These are phyloP conservation scores for Blastobotrys attinorum DNA, from an alignment of 805 yeast species.

Conservation along the genomic window DNA sequence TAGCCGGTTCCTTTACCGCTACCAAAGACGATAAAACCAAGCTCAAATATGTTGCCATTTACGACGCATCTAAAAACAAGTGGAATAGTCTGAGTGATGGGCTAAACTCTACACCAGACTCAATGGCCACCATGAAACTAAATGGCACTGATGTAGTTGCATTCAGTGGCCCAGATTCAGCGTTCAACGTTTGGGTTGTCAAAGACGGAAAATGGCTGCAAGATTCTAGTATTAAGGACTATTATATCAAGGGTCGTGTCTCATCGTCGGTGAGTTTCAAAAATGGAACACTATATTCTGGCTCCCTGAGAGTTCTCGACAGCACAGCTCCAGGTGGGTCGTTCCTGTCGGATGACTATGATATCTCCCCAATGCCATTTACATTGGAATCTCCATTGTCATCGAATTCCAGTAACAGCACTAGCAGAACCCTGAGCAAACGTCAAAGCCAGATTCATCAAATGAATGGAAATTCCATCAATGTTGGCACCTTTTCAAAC, in stretches of 20 bases:
- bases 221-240: constrained; percentile 7
- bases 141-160: constrained; percentile 23
- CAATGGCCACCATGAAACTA: constrained; percentile 15
- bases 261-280: constrained; percentile 9
- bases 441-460: not conserved
- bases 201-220: constrained; percentile 17
- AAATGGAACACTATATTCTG: constrained; percentile 19
- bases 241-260: constrained; percentile 11
- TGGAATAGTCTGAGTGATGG: constrained; percentile 18
- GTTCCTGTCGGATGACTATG: constrained; percentile 8
- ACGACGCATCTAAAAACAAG: constrained; percentile 7
- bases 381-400: constrained; percentile 6
- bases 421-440: not conserved
- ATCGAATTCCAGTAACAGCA: not conserved
- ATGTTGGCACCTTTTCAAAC: constrained; percentile 39
- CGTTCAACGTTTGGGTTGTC: constrained; percentile 19
- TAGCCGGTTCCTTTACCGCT: constrained; percentile 42
- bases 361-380: constrained; percentile 16
- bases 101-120: constrained; percentile 15
- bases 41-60: constrained; percentile 14
- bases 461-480: constrained; percentile 19
- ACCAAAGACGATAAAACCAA: constrained; percentile 10
- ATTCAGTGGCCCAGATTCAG: constrained; percentile 17
- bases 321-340: constrained; percentile 26
- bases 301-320: constrained; percentile 23